Evolutionary conservation across 2,329 filamentous ascomycete species (phyloP).

Genomic region (Diplodia intermedia): DNA sequence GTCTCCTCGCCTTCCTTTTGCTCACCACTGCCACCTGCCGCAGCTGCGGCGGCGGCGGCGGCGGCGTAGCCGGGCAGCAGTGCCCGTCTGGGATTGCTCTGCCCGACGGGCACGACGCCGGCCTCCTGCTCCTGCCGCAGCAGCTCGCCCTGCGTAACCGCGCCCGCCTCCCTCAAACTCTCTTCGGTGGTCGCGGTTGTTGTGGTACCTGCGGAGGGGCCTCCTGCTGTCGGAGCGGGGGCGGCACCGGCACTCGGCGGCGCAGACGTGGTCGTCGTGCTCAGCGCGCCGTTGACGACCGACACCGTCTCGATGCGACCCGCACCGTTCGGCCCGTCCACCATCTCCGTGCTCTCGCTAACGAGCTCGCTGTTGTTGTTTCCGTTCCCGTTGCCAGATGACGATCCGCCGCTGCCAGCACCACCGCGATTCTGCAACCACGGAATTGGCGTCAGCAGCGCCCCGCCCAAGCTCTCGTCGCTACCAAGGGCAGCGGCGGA

Average conservation of each 20-base stretch:
- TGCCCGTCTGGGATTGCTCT: constrained; percentile 49
- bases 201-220: constrained; percentile 11
- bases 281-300: constrained; percentile 74
- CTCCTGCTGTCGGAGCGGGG: not conserved
- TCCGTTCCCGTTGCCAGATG: constrained; percentile 35
- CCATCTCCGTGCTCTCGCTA: constrained; percentile 79
- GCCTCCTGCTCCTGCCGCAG: constrained; percentile 86
- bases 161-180: constrained; percentile 52
- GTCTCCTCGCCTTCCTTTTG: not conserved
- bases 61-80: constrained; percentile 32
- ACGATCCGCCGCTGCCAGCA: constrained; percentile 39
- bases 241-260: not conserved
- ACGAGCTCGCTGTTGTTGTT: constrained; percentile 61
- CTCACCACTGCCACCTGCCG: constrained; percentile 34
- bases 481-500: constrained; percentile 65
- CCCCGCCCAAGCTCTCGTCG: constrained; percentile 88
- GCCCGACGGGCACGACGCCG: constrained; percentile 74
- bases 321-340: constrained; percentile 79
- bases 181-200: constrained; percentile 40
- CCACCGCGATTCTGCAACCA: constrained; percentile 66
- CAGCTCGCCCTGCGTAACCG: constrained; percentile 79
- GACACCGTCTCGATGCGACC: constrained; percentile 83
- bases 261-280: constrained; percentile 50
- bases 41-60: constrained; percentile 32
- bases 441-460: constrained; percentile 89